phyloP scores from a whole-genome alignment of 2,329 filamentous ascomycete species.

The Xylariomycetidae sp. region DNA sequence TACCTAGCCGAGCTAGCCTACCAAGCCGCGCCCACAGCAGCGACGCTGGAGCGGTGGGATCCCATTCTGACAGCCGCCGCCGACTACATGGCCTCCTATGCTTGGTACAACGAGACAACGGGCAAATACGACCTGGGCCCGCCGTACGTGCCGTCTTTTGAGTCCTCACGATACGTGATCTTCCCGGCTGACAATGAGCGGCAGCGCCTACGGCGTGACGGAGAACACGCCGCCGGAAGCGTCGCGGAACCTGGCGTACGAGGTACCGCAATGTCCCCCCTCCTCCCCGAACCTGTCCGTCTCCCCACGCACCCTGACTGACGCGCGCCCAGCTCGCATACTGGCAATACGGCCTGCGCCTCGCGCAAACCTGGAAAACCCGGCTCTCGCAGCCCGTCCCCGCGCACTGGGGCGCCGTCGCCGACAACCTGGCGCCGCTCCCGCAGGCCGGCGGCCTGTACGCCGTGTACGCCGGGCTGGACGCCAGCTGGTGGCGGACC shows the following conservation, averaged over 20 bases:
- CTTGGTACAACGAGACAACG: slow-evolving; percentile 25
- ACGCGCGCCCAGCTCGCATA: slow-evolving; percentile 30
- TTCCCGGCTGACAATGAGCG: too few species aligned
- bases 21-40: slow-evolving; percentile 18
- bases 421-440: slow-evolving; percentile 36
- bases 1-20: slow-evolving; percentile 25
- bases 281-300: neutral
- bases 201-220: slow-evolving; percentile 39
- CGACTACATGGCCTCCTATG: slow-evolving; percentile 27
- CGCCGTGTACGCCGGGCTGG: slow-evolving; percentile 40
- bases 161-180: too few species aligned
- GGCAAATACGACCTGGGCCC: slow-evolving; percentile 37
- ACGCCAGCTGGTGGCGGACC: slow-evolving; percentile 37
- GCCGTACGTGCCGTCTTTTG: slow-evolving; percentile 25
- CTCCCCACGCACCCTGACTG: too few species aligned
- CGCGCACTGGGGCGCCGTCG: slow-evolving; percentile 33
- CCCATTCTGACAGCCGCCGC: slow-evolving; percentile 21
- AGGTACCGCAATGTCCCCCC: slow-evolving; percentile 23
- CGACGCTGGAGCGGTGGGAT: slow-evolving; percentile 22
- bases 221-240: slow-evolving; percentile 43
- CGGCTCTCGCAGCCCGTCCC: slow-evolving; percentile 33
- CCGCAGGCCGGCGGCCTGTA: slow-evolving; percentile 37
- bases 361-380: slow-evolving; percentile 37
- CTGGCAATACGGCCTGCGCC: slow-evolving; percentile 43
- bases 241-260: slow-evolving; percentile 43